Evolutionary conservation across 192 early-diverging fungal species (phyloP).

Genomic region (Endogone sp.): DNA sequence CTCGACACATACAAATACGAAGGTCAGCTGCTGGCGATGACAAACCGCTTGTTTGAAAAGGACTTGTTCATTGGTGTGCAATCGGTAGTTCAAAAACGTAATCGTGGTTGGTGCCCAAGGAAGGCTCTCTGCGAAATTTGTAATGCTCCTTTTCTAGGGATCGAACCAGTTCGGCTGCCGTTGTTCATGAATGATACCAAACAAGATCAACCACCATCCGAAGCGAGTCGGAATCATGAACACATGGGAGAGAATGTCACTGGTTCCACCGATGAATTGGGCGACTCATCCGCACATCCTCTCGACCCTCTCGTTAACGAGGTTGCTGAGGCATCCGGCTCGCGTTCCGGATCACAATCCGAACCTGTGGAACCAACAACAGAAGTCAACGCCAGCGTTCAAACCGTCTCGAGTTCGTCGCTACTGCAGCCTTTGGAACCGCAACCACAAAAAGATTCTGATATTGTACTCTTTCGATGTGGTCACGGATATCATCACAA

Average conservation of each 20-base stretch:
- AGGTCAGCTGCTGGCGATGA: constrained; percentile 56
- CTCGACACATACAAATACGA: constrained; percentile 63
- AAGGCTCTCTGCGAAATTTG: constrained; percentile 51
- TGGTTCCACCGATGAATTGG: neutral
- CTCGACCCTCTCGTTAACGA: neutral
- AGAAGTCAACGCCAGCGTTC: neutral
- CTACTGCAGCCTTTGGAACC: neutral
- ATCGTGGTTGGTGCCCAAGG: constrained; percentile 52
- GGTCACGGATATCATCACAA: constrained; percentile 52
- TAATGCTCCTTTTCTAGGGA: constrained; percentile 42
- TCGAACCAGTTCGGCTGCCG: constrained; percentile 36
- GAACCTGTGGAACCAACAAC: neutral
- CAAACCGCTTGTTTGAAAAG: constrained; percentile 56
- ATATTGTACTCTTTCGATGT: constrained; percentile 45
- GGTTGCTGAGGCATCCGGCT: neutral
- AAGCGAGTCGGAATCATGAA: constrained; percentile 12
- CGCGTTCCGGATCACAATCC: neutral
- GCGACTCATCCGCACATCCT: neutral
- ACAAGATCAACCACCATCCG: constrained; percentile 22
- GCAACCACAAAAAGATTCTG: constrained; percentile 20
- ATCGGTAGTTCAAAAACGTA: constrained; percentile 43
- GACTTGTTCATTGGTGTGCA: constrained; percentile 50
- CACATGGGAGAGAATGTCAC: neutral
- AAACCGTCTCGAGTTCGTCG: neutral
- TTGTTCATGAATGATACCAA: constrained; percentile 12